Evolutionary conservation across 2,329 filamentous ascomycete genomes (phyloP), one percentile per base, ranked within the genome.

Genomic region (Xylariaceae sp.): DNA sequence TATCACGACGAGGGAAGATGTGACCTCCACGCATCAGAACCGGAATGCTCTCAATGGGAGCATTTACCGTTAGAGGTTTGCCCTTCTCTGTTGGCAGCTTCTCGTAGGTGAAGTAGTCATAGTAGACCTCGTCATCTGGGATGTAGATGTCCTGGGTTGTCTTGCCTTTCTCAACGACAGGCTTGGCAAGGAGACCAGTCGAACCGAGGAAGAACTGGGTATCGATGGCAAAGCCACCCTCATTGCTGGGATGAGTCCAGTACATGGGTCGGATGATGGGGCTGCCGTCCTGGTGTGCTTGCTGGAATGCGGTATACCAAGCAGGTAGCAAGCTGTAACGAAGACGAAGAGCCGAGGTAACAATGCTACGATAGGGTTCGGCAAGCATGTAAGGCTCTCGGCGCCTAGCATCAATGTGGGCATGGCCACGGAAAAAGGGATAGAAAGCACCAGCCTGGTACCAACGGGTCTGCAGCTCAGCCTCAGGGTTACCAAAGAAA

Each of bases 401-500:
- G 30, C 94, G 88, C 51, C 94, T 90, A 45, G 94, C 89, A 71
- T 99, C 94, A 62, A 97, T 97, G 74, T 99, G 94, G 5, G 94
- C 94, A 72, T 99, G 94, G 1, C 86, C 94, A 62, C 94, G 90
- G 88, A 97, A 96, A 80, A 97, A 99, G 6, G 94, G 94, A 74
- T 97, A 97, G 80, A 96, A 99, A 58, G 90, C 90, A 63, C 94
- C 94, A 39, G 92, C 86, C 75, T 99, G 94, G 76, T 96, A 99
- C 94, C 94, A 99, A 45, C 94, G 87, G 9, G 90, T 89, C 67
- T 96, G 82, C 18, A 99, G 83, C 61, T 99, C 93, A 70, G 92
- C 92, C 68, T 89, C 89, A 0, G 94, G 94, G 75, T 99, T 97
- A 58, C 94, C 93, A 69, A 99, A 99, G 82, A 99, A 99, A 34